phyloP scores from a whole-genome alignment of 495 filamentous ascomycete species.

The Penicillium longicatenatum region DNA sequence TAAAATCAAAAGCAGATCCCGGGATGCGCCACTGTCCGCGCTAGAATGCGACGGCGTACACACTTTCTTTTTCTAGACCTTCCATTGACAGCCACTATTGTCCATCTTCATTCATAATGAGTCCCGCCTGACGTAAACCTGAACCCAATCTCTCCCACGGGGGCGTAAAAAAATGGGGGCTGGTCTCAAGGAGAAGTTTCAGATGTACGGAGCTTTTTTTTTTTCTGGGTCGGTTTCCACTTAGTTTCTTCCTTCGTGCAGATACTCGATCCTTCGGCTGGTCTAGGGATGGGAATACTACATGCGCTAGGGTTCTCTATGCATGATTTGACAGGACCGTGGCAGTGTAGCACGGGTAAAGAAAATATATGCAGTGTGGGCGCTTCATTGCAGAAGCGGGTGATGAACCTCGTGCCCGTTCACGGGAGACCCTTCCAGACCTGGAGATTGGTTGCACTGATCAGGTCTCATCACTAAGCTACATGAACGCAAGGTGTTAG shows the following conservation, averaged over 20 bases:
- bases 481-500: not conserved
- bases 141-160: constrained; percentile 6
- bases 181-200: not conserved
- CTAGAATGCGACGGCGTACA: constrained; percentile 7
- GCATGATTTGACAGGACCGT: constrained; percentile 14
- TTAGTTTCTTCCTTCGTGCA: not conserved
- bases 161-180: constrained; percentile 4
- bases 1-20: not conserved
- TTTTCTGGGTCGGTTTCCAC: not conserved
- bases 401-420: constrained; percentile 3
- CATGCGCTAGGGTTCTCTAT: not conserved
- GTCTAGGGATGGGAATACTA: not conserved
- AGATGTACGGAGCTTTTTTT: not conserved
- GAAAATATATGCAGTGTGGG: not conserved
- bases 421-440: constrained; percentile 1
- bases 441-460: not conserved
- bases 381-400: constrained; percentile 5
- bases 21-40: not conserved
- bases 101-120: too few relatives aligned
- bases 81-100: constrained; percentile 5
- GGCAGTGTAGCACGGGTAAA: not conserved
- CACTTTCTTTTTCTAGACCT: constrained; percentile 11
- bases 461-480: not conserved
- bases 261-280: not conserved
- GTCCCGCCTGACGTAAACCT: not conserved